Conservation (phyloP, 305 asterid genomes). For the Rubia occidens region DNA sequence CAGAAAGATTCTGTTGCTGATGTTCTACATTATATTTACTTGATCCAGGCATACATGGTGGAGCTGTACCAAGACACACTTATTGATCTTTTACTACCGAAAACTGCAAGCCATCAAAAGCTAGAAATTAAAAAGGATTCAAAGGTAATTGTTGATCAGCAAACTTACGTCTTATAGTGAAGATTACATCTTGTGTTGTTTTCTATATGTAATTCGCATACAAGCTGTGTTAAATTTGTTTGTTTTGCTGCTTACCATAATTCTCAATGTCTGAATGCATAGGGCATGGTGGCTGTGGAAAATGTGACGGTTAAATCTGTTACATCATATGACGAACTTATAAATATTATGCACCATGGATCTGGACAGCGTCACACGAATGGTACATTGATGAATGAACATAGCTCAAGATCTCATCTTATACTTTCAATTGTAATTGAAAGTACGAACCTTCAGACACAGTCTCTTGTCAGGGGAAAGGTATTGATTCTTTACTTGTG, state of each 20-base stretch:
- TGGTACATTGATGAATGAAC: conserved; percentile 82
- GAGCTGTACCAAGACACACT: conserved; percentile 86
- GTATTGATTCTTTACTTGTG: conserved; percentile 26
- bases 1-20: conserved; percentile 2
- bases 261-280: conserved; percentile 16
- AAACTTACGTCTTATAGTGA: conserved; percentile 3
- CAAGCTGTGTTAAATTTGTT: not conserved
- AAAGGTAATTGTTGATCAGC: conserved; percentile 41
- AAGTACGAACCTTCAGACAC: conserved; percentile 90
- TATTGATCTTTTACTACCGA: conserved; percentile 71
- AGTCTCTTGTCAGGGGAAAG: conserved; percentile 88
- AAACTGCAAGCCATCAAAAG: conserved; percentile 53
- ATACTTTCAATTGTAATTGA: conserved; percentile 78
- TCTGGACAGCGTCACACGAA: conserved; percentile 84
- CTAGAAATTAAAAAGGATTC: conserved; percentile 86
- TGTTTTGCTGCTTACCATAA: conserved; percentile 6
- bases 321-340: conserved; percentile 64
- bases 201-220: not conserved
- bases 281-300: conserved; percentile 94
- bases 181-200: not conserved
- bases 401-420: conserved; percentile 94
- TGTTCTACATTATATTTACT: not conserved
- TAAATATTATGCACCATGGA: conserved; percentile 58
- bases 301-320: conserved; percentile 61
- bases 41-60: conserved; percentile 84